Conservation (phyloP, 129 eudicot genomes). For the Flaveria ramosissima region DNA sequence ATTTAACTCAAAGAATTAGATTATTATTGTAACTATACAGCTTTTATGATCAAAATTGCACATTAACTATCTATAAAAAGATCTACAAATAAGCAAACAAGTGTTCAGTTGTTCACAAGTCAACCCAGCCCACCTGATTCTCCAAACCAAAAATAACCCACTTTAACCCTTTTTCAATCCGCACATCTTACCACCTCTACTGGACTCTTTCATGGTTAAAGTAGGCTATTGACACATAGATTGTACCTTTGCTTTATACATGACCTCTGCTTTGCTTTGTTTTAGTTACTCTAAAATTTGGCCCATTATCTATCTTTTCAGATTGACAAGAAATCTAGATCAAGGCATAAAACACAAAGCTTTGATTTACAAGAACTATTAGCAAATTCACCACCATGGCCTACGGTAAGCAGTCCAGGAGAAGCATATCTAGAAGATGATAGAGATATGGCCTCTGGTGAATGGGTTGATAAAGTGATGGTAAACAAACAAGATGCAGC, state of each 20-base stretch:
- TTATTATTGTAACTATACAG: background rate
- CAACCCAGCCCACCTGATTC: background rate
- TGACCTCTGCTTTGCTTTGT: slow-evolving; percentile 19
- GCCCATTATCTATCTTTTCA: slow-evolving; percentile 21
- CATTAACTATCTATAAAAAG: background rate
- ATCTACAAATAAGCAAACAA: background rate
- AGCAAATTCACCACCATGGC: slow-evolving; percentile 90
- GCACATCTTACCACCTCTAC: background rate
- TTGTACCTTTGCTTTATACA: slow-evolving; percentile 5
- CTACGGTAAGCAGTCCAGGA: slow-evolving; percentile 65
- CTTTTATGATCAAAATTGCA: background rate
- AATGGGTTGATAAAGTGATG: slow-evolving; percentile 98
- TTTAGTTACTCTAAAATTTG: slow-evolving; percentile 4
- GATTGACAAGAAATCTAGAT: slow-evolving; percentile 48
- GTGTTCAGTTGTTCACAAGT: background rate
- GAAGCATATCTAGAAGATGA: slow-evolving; percentile 63
- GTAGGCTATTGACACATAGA: slow-evolving; percentile 11
- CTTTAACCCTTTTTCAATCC: background rate
- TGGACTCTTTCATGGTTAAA: background rate
- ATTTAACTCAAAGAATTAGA: background rate
- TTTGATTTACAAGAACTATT: slow-evolving; percentile 79
- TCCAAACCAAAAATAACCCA: background rate
- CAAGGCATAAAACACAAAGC: slow-evolving; percentile 74
- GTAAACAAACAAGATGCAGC: slow-evolving; percentile 86
- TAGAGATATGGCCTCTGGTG: slow-evolving; percentile 64